A percentile compares a stretch with the other conserved stretches of the same genome.
Evolutionary conservation across 2,329 filamentous ascomycete species (phyloP).

Genomic region (Fusarium sp.): DNA sequence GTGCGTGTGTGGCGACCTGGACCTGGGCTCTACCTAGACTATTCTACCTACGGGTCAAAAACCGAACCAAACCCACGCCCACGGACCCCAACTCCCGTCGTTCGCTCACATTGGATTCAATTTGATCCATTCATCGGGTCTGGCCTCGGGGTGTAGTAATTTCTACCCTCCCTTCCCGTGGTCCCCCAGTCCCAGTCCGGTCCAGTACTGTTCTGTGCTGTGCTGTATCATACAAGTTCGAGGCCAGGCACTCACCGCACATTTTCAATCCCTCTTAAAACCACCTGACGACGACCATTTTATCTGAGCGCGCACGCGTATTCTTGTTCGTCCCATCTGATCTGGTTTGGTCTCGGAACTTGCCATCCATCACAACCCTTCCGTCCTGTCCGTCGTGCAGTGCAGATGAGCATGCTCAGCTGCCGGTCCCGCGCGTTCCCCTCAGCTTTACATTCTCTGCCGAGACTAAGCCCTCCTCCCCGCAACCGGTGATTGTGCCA

Average conservation of each 20-base stretch:
- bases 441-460: slow-evolving; percentile 37
- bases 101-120: background rate
- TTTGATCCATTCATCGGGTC: background rate
- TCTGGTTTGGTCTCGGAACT: slow-evolving; percentile 5
- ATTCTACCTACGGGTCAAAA: background rate
- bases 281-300: slow-evolving; percentile 17
- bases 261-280: slow-evolving; percentile 28
- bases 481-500: slow-evolving; percentile 39
- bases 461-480: slow-evolving; percentile 43
- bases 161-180: slow-evolving; percentile 1
- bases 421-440: slow-evolving; percentile 34
- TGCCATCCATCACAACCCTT: background rate
- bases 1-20: slow-evolving; percentile 26
- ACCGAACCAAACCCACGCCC: slow-evolving; percentile 1
- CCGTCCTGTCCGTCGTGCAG: slow-evolving; percentile 3
- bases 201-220: background rate
- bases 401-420: slow-evolving; percentile 29
- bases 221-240: background rate
- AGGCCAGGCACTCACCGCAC: slow-evolving; percentile 27
- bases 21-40: background rate
- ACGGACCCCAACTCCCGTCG: slow-evolving; percentile 6
- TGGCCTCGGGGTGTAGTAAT: slow-evolving; percentile 8
- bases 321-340: background rate
- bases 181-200: background rate
- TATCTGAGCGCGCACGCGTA: slow-evolving; percentile 22